A percentile compares a stretch with the other conserved stretches of the same genome.
These are phyloP conservation scores for Ogataea kodamae DNA, from an alignment of 805 yeast species.

Conservation along the genomic window DNA sequence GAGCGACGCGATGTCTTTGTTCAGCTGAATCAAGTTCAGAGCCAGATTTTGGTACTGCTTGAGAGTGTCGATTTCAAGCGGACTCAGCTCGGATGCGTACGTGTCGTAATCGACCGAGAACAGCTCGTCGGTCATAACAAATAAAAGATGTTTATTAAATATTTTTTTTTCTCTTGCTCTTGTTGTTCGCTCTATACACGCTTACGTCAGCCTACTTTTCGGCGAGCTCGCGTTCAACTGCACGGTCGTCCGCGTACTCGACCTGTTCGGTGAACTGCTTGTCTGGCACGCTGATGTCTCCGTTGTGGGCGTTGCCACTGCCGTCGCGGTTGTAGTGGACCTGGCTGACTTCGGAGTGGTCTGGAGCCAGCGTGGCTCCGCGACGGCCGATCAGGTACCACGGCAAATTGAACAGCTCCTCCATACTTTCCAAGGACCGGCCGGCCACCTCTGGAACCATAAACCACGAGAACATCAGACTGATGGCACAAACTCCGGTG, in stretches of 20 bases:
- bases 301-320: constrained; percentile 15
- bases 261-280: constrained; percentile 11
- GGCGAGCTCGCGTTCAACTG: constrained; percentile 9
- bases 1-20: constrained; percentile 24
- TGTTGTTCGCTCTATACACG: too few relatives aligned
- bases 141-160: too few relatives aligned
- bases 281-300: constrained; percentile 13
- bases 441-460: constrained; percentile 50
- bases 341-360: constrained; percentile 28
- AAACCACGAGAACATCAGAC: constrained; percentile 47
- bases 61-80: constrained; percentile 35
- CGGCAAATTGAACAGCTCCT: constrained; percentile 48
- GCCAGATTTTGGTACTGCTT: constrained; percentile 39
- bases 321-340: constrained; percentile 13
- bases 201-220: constrained; percentile 2
- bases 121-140: constrained; percentile 18
- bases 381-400: constrained; percentile 57
- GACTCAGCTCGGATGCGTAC: constrained; percentile 29
- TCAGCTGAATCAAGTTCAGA: constrained; percentile 27
- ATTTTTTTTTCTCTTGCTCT: neutral
- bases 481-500: constrained; percentile 38
- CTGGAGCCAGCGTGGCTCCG: constrained; percentile 52
- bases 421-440: constrained; percentile 51
- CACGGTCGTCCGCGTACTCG: constrained; percentile 15
- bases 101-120: constrained; percentile 25